Conservation (phyloP, 2,329 filamentous ascomycete species). For the Epichloe bromicola region DNA sequence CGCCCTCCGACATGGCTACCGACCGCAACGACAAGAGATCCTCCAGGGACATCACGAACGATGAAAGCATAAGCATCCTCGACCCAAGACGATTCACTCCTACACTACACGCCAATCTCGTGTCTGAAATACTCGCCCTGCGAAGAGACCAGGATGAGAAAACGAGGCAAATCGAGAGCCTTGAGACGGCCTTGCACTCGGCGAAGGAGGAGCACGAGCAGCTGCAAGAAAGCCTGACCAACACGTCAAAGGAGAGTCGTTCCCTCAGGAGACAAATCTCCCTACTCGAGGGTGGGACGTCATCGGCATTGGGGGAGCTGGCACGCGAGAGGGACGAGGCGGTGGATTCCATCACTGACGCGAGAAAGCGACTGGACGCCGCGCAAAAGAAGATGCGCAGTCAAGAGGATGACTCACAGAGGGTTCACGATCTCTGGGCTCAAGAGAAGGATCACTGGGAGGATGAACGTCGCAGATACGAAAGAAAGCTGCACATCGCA, state of each 20-base stretch:
- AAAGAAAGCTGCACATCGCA: slow-evolving; percentile 79
- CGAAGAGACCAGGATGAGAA: slow-evolving; percentile 87
- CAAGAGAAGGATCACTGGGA: slow-evolving; percentile 78
- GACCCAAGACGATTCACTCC: slow-evolving; percentile 91
- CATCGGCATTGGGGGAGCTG: slow-evolving; percentile 71
- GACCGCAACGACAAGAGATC: slow-evolving; percentile 34
- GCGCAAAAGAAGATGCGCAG: slow-evolving; percentile 63
- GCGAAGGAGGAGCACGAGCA: slow-evolving; percentile 63
- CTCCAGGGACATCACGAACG: slow-evolving; percentile 44
- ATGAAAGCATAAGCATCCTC: slow-evolving; percentile 61
- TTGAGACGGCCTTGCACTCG: slow-evolving; percentile 63
- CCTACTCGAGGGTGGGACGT: slow-evolving; percentile 75
- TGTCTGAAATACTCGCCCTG: slow-evolving; percentile 82
- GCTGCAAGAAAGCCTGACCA: slow-evolving; percentile 47
- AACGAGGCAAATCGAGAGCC: slow-evolving; percentile 67
- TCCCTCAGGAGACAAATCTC: slow-evolving; percentile 76
- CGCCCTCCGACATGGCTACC: slow-evolving; percentile 37
- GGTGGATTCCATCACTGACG: slow-evolving; percentile 56
- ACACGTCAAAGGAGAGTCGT: slow-evolving; percentile 61
- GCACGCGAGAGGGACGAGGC: slow-evolving; percentile 78
- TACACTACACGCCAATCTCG: slow-evolving; percentile 83
- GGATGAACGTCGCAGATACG: slow-evolving; percentile 65
- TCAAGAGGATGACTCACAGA: slow-evolving; percentile 73
- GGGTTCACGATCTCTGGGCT: slow-evolving; percentile 68
- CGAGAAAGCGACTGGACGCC: slow-evolving; percentile 63